These are phyloP conservation scores for Acer negundo DNA, from an alignment of 345 rosid species.

Conservation along the genomic window DNA sequence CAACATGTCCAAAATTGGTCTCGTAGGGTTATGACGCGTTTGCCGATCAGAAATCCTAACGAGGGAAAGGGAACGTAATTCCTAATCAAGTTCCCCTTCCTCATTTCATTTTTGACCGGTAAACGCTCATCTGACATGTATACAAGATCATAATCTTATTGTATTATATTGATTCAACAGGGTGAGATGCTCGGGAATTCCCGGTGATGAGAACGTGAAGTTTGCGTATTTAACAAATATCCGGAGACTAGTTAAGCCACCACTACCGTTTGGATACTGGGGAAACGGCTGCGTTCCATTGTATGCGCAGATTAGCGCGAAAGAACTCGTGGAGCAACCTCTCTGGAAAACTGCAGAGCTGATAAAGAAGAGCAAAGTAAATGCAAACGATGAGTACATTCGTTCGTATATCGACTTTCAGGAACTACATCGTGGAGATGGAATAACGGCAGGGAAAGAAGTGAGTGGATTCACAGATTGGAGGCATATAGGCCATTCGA, in stretches of 20 bases:
- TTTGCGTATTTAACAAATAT: constrained; percentile 69
- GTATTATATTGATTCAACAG: constrained; percentile 23
- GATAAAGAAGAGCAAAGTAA: constrained; percentile 73
- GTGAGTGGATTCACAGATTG: constrained; percentile 95
- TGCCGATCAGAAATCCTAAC: no score
- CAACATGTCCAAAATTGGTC: no score
- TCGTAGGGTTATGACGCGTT: no score
- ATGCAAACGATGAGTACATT: constrained; percentile 60
- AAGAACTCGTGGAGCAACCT: constrained; percentile 57
- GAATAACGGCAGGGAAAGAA: constrained; percentile 52
- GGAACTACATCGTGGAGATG: constrained; percentile 50
- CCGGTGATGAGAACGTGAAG: constrained; percentile 51
- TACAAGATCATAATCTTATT: no score
- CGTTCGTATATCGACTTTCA: constrained; percentile 79
- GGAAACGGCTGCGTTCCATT: constrained; percentile 86
- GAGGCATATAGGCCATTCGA: constrained; percentile 83
- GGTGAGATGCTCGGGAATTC: constrained; percentile 53
- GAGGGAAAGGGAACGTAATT: no score
- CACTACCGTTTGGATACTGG: constrained; percentile 75
- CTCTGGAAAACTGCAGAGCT: constrained; percentile 75
- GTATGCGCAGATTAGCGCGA: constrained; percentile 57
- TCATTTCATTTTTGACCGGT: no score
- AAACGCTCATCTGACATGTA: background rate
- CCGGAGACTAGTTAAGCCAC: constrained; percentile 60
- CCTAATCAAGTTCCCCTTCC: no score